These are phyloP conservation scores for Calonectria pseudoturangicola DNA, from an alignment of 2,329 filamentous ascomycete species.

Conservation along the genomic window DNA sequence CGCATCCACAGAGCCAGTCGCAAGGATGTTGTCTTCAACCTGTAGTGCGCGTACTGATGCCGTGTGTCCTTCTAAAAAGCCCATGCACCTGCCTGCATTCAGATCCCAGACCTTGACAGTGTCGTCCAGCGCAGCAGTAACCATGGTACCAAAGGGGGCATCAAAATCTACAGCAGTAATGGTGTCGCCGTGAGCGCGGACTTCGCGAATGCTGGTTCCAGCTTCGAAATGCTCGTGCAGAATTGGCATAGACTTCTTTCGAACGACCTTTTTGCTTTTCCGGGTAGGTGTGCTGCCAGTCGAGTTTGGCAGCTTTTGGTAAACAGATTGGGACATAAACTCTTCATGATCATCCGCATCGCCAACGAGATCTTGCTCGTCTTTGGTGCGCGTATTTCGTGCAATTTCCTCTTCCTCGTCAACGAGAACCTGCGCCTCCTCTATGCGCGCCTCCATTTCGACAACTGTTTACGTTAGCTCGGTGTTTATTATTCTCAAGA, in stretches of 20 bases:
- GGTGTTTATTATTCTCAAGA: slow-evolving; percentile 16
- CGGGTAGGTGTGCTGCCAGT: slow-evolving; percentile 67
- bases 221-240: slow-evolving; percentile 96
- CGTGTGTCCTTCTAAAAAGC: slow-evolving; percentile 92
- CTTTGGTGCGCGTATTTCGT: slow-evolving; percentile 69
- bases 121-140: slow-evolving; percentile 93
- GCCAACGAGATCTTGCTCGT: slow-evolving; percentile 72
- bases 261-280: slow-evolving; percentile 72
- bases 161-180: slow-evolving; percentile 97
- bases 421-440: slow-evolving; percentile 75
- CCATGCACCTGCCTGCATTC: slow-evolving; percentile 93
- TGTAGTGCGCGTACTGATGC: slow-evolving; percentile 95
- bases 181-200: slow-evolving; percentile 90
- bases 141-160: slow-evolving; percentile 95
- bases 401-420: slow-evolving; percentile 76
- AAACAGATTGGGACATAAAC: slow-evolving; percentile 99
- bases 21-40: slow-evolving; percentile 95
- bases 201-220: slow-evolving; percentile 89
- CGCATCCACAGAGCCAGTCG: slow-evolving; percentile 95
- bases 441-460: slow-evolving; percentile 77
- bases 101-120: slow-evolving; percentile 97
- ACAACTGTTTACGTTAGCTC: slow-evolving; percentile 70
- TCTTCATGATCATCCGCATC: slow-evolving; percentile 70
- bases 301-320: slow-evolving; percentile 87
- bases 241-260: slow-evolving; percentile 92